Conservation (phyloP, 768 basidiomycete genomes). For the Lentinula lateritia region DNA sequence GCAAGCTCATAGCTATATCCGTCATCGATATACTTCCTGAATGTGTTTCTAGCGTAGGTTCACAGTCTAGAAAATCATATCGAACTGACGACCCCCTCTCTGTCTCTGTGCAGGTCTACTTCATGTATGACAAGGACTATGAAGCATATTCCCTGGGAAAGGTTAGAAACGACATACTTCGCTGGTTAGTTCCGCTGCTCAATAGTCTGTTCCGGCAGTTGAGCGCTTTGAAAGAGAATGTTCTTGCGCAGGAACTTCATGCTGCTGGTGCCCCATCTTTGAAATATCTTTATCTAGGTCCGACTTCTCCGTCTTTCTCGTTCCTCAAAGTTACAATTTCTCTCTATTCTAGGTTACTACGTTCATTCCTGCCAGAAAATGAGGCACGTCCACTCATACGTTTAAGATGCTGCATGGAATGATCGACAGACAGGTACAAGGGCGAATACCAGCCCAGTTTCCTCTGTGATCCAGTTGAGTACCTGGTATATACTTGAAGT, state of each 20-base stretch:
- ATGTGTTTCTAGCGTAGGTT: conserved; percentile 64
- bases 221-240: conserved; percentile 78
- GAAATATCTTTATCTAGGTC: conserved; percentile 85
- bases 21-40: conserved; percentile 87
- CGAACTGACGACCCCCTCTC: not conserved
- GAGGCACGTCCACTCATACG: conserved; percentile 27
- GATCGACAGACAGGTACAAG: conserved; percentile 52
- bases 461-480: conserved; percentile 75
- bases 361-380: conserved; percentile 92
- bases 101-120: conserved; percentile 57
- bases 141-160: conserved; percentile 75
- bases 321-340: not conserved
- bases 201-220: conserved; percentile 39
- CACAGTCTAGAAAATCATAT: not conserved
- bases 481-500: not conserved
- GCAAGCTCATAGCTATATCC: conserved; percentile 74
- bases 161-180: conserved; percentile 26
- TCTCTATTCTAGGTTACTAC: conserved; percentile 66
- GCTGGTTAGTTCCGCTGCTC: not conserved
- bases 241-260: conserved; percentile 71
- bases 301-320: not conserved
- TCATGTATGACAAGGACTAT: conserved; percentile 76
- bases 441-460: conserved; percentile 89
- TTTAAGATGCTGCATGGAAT: not conserved
- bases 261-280: conserved; percentile 60